phyloP scores from a whole-genome alignment of 1,284 basidiomycete species.

The Sporisorium exsertum region DNA sequence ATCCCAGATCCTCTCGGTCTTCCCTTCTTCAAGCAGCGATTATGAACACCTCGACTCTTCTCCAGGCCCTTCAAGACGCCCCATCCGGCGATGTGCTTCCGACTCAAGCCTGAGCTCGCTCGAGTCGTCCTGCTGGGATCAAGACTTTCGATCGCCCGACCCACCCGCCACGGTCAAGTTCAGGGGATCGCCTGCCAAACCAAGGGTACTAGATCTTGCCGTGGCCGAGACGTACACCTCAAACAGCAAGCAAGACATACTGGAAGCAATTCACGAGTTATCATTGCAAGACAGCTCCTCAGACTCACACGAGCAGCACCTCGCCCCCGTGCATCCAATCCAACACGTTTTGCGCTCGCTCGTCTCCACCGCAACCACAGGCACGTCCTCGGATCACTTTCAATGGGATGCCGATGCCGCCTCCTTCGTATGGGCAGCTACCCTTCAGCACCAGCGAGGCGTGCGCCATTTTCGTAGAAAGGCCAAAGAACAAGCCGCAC shows the following conservation, averaged over 20 bases:
- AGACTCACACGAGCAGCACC: conserved; percentile 11
- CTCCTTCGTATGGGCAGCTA: conserved; percentile 43
- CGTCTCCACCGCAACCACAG: conserved; percentile 33
- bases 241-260: background rate
- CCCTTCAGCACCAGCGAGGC: conserved; percentile 18
- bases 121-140: conserved; percentile 31
- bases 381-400: conserved; percentile 48
- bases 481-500: conserved; percentile 29
- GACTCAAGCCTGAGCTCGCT: conserved; percentile 28
- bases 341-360: conserved; percentile 36
- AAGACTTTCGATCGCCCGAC: conserved; percentile 4
- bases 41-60: conserved; percentile 25
- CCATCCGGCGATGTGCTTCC: conserved; percentile 16
- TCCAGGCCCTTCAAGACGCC: conserved; percentile 18
- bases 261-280: conserved; percentile 36
- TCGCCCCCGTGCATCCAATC: conserved; percentile 39
- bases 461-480: conserved; percentile 23
- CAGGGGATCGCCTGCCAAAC: conserved; percentile 24
- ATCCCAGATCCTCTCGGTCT: background rate
- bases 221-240: conserved; percentile 6
- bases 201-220: conserved; percentile 26
- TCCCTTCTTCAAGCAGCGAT: conserved; percentile 4
- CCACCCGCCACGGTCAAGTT: conserved; percentile 25
- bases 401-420: conserved; percentile 44
- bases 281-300: background rate